These are phyloP conservation scores for Arthrobotrys megalospora DNA, from an alignment of 2,329 filamentous ascomycete genomes.

Conservation along the genomic window DNA sequence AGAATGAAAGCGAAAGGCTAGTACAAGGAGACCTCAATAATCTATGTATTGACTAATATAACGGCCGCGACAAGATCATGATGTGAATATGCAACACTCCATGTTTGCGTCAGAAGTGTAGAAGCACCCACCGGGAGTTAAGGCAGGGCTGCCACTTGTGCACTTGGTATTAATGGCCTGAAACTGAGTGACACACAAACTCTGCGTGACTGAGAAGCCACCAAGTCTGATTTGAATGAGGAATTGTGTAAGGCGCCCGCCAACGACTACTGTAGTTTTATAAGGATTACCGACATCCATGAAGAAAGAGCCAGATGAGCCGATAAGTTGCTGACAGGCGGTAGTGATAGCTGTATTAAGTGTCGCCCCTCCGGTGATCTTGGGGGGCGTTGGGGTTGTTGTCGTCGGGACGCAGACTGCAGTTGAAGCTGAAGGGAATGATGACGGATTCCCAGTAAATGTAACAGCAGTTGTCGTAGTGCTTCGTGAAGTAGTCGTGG, in stretches of 20 bases:
- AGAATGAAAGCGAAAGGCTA: too few relatives aligned
- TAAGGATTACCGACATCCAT: slow-evolving; percentile 25
- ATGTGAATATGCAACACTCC: slow-evolving; percentile 28
- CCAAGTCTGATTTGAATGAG: slow-evolving; percentile 28
- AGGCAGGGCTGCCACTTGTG: slow-evolving; percentile 12
- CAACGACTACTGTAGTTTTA: slow-evolving; percentile 6
- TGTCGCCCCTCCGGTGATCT: slow-evolving; percentile 3
- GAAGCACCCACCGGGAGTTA: slow-evolving; percentile 22
- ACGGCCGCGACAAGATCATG: too few relatives aligned
- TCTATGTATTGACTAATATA: too few relatives aligned
- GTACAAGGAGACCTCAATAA: too few relatives aligned
- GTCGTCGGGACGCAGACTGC: slow-evolving; percentile 5
- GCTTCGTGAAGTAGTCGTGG: neutral
- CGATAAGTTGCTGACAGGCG: slow-evolving; percentile 20
- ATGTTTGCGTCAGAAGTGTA: slow-evolving; percentile 23
- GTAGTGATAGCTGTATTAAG: slow-evolving; percentile 18
- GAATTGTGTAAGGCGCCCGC: slow-evolving; percentile 12
- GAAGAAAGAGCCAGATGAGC: slow-evolving; percentile 6
- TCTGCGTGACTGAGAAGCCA: slow-evolving; percentile 17
- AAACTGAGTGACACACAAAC: slow-evolving; percentile 15
- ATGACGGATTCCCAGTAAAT: slow-evolving; percentile 7
- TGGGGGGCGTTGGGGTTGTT: neutral
- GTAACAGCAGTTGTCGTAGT: slow-evolving; percentile 5
- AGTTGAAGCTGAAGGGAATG: slow-evolving; percentile 26
- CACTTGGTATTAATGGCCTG: slow-evolving; percentile 12